Conservation (phyloP, 2,329 filamentous ascomycete species). For the Botryotinia globosa region DNA sequence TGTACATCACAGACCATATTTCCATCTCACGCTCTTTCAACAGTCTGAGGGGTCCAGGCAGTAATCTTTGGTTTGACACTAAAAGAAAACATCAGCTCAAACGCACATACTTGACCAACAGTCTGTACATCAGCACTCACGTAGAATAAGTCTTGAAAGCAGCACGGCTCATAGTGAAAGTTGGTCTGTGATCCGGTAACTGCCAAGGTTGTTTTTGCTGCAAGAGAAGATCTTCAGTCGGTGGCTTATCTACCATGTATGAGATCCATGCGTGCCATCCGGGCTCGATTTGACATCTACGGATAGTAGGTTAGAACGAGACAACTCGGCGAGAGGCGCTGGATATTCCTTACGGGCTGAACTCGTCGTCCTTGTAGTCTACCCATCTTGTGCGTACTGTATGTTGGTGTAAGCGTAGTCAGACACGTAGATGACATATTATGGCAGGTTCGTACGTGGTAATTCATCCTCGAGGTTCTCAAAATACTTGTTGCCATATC, state of each 20-base stretch:
- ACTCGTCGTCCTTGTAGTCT: conserved; percentile 88
- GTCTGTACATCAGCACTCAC: conserved; percentile 54
- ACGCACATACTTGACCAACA: conserved; percentile 9
- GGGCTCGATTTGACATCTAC: conserved; percentile 79
- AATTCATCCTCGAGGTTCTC: conserved; percentile 91
- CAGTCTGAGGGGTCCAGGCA: conserved; percentile 49
- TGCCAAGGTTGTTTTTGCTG: conserved; percentile 73
- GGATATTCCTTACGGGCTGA: conserved; percentile 59
- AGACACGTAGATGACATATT: background rate
- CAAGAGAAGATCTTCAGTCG: conserved; percentile 70
- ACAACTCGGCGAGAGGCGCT: background rate
- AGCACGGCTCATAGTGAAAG: conserved; percentile 69
- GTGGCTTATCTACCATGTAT: conserved; percentile 86
- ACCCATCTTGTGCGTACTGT: conserved; percentile 94
- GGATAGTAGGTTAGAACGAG: background rate
- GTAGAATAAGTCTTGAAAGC: conserved; percentile 95
- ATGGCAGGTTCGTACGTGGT: conserved; percentile 62
- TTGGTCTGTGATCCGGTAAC: conserved; percentile 65
- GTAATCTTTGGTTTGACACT: conserved; percentile 55
- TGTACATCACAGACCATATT: conserved; percentile 30
- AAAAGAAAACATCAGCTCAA: background rate
- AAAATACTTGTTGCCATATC: conserved; percentile 95
- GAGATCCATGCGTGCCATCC: conserved; percentile 99
- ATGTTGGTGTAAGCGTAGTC: conserved; percentile 21
- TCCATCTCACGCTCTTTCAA: conserved; percentile 29